Percentiles rank a stretch among this genome's conserved stretches.
These are phyloP conservation scores for Mycena polygramma DNA, from an alignment of 768 basidiomycete genomes.

Conservation along the genomic window DNA sequence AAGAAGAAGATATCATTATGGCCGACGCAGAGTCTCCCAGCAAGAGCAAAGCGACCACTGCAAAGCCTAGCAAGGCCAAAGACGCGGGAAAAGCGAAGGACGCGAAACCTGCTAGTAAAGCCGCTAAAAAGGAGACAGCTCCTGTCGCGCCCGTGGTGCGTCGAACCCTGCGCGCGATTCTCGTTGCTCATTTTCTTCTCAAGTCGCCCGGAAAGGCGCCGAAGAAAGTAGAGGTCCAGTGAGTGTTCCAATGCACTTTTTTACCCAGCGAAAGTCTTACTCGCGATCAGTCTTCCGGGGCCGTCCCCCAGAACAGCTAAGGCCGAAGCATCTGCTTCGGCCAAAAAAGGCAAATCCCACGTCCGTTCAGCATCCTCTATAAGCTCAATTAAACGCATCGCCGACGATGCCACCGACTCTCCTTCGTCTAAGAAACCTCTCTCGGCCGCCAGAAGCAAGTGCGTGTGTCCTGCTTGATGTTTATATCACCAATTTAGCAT, in stretches of 20 bases:
- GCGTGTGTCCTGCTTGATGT: conserved; percentile 1
- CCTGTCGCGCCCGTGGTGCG: conserved; percentile 27
- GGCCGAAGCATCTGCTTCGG: conserved; percentile 23
- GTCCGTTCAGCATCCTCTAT: conserved; percentile 39
- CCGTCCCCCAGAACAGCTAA: conserved; percentile 41
- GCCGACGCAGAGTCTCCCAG: conserved; percentile 22
- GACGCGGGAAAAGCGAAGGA: background rate
- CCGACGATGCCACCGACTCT: conserved; percentile 34
- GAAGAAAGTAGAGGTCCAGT: conserved; percentile 51
- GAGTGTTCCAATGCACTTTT: conserved; percentile 29
- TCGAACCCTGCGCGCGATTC: background rate
- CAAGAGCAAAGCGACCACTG: conserved; percentile 6
- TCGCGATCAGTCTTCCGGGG: conserved; percentile 41
- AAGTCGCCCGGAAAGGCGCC: conserved; percentile 40
- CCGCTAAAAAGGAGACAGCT: conserved; percentile 25
- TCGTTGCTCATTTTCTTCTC: background rate
- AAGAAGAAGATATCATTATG: conserved; percentile 34
- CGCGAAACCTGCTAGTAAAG: conserved; percentile 14
- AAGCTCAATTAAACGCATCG: conserved; percentile 48
- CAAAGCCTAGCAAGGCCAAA: background rate
- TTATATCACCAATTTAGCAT: background rate
- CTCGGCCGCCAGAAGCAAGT: conserved; percentile 35
- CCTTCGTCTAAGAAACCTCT: conserved; percentile 38
- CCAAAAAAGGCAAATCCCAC: conserved; percentile 36
- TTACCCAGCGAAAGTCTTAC: conserved; percentile 7